Evolutionary conservation across 2,329 filamentous ascomycete species (phyloP).

Genomic region (Plectosphaerella plurivora): DNA sequence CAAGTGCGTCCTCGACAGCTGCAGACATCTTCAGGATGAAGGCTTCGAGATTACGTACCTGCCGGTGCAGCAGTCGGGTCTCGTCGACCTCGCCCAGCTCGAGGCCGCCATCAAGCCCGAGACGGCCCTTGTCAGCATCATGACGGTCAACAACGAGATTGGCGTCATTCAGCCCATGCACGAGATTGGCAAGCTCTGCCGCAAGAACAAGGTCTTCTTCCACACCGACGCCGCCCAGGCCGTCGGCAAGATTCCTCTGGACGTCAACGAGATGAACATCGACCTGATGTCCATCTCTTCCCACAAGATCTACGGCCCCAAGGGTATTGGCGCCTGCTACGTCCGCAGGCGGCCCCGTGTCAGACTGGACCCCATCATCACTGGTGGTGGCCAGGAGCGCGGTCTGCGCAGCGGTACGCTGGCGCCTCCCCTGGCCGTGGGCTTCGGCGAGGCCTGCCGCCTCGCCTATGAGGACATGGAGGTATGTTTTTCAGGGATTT

Average conservation of each 20-base stretch:
- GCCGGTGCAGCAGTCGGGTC: constrained; percentile 80
- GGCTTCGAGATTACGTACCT: constrained; percentile 97
- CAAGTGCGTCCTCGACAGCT: constrained; percentile 98
- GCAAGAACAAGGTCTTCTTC: constrained; percentile 93
- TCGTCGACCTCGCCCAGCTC: constrained; percentile 78
- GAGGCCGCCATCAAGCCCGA: constrained; percentile 88
- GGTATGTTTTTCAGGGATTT: constrained; percentile 53
- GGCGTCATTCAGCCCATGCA: constrained; percentile 96
- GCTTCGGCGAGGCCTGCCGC: constrained; percentile 92
- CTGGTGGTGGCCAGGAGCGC: constrained; percentile 91
- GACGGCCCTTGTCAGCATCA: constrained; percentile 89
- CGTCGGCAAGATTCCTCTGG: constrained; percentile 95
- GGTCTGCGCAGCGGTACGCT: constrained; percentile 92
- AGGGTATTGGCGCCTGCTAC: constrained; percentile 95
- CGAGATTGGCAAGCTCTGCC: constrained; percentile 88
- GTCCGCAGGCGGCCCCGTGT: constrained; percentile 89
- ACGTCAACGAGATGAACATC: constrained; percentile 97
- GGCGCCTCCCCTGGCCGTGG: constrained; percentile 81
- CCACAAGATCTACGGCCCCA: constrained; percentile 98
- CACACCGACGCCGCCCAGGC: constrained; percentile 96
- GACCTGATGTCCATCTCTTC: constrained; percentile 98
- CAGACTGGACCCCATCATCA: constrained; percentile 92
- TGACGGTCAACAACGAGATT: constrained; percentile 99
- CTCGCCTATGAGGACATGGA: constrained; percentile 86
- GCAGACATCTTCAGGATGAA: constrained; percentile 92